Evolutionary conservation across 2,329 filamentous ascomycete species (phyloP), one percentile per base, ranked within the genome.

Genomic region (Coniochaeta sp.): DNA sequence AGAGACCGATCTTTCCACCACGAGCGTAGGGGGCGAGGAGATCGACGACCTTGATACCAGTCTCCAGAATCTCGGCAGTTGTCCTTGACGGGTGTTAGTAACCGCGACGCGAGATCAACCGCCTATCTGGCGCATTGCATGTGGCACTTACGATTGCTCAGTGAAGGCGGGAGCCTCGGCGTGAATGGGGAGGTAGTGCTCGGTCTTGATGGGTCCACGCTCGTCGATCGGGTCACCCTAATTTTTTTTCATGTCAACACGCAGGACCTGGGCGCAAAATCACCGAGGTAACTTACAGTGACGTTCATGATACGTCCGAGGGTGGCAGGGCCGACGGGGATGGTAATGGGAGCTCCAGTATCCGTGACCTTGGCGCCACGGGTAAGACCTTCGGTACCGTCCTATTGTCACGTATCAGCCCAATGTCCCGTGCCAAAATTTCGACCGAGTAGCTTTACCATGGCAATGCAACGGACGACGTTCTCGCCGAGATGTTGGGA

Each of bases 1-100:
- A 99, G 71, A 99, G 92, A 91, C 95, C 95, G 87, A 99, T 99
- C 90, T 99, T 99, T 88, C 95, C 95, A 91, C 95, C 95, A 96
- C 95, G 95, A 78, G 95, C 95, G 81, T 99, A 99, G 74, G 95
- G 95, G 73, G 95, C 95, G 74, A 99, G 88, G 69, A 99, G 87
- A 79, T 99, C 95, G 82, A 99, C 95, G 79, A 99, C 95, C 90
- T 99, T 99, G 88, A 99, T 99, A 89, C 95, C 95, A 70, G 95
- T 99, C 73, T 96, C 90, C 71, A 99, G 88, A 79, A 99, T 88
- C 84, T 99, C 95, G 71, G 95, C 95, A 72, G 87, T 84, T 71
- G 95, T 99, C 68, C 54, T 56, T 22, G 28, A 36, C 22, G 22
- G 4, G 26, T 30, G 47, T 52, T 52, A 52, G 47, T n/a, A 17